phyloP scores from a whole-genome alignment of 495 filamentous ascomycete species.

The Xanthoparmelia taractica region DNA sequence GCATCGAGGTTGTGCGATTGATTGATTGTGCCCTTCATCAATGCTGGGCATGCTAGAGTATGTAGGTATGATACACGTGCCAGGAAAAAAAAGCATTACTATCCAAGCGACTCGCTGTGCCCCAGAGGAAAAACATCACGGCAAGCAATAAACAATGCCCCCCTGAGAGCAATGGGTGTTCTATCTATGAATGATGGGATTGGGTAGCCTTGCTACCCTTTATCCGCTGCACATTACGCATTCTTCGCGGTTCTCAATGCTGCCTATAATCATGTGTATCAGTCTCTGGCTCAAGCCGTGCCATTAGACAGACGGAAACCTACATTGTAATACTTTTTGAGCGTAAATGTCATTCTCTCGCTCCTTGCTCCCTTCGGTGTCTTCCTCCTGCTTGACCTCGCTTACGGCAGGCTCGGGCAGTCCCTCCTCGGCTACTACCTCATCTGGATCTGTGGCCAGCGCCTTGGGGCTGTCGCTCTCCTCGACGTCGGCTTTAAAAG shows the following conservation, averaged over 20 bases:
- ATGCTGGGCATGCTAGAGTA: too few species aligned
- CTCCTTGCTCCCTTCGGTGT: slow-evolving; percentile 56
- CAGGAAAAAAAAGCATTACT: neutral
- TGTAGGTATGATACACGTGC: neutral
- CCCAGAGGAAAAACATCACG: neutral
- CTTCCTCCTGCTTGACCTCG: slow-evolving; percentile 55
- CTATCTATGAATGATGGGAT: neutral
- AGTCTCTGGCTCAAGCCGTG: neutral
- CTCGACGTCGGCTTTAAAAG: slow-evolving; percentile 59
- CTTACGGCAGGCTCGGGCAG: slow-evolving; percentile 44
- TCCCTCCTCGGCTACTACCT: slow-evolving; percentile 48
- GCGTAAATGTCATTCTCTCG: slow-evolving; percentile 88
- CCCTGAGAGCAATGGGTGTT: neutral
- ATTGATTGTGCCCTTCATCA: too few species aligned
- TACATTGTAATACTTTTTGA: slow-evolving; percentile 78
- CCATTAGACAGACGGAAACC: slow-evolving; percentile 16
- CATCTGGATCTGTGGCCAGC: slow-evolving; percentile 59
- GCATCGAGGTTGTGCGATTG: neutral
- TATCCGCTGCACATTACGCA: slow-evolving; percentile 74
- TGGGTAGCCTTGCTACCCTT: neutral
- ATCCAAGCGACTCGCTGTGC: neutral
- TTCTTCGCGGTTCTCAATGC: slow-evolving; percentile 84
- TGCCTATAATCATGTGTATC: slow-evolving; percentile 30
- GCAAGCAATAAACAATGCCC: neutral
- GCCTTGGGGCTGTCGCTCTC: slow-evolving; percentile 72